These are phyloP conservation scores for Cucumis variabilis DNA, from an alignment of 331 rosid species.

Conservation along the genomic window DNA sequence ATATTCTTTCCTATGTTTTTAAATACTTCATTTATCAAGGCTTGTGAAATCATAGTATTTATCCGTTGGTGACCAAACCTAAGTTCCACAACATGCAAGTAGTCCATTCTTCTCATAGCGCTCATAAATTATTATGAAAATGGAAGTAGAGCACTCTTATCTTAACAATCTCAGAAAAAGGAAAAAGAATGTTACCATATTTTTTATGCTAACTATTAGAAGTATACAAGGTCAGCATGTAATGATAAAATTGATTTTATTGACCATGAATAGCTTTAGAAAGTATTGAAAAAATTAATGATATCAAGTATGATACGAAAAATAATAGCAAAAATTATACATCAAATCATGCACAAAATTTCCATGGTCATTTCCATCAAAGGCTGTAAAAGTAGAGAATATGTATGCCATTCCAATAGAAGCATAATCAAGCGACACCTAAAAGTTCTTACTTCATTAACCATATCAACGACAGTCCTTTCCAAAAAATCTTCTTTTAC, in stretches of 20 bases:
- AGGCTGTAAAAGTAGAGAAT: not conserved
- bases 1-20: no score
- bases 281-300: not conserved
- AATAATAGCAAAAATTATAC: not conserved
- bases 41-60: no score
- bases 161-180: not conserved
- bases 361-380: not conserved
- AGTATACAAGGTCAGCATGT: not conserved
- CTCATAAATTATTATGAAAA: not conserved
- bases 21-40: no score
- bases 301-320: not conserved
- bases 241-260: not conserved
- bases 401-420: not conserved
- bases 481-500: constrained; percentile 74
- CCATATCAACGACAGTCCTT: constrained; percentile 72
- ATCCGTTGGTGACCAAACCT: no score
- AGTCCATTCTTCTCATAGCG: not conserved
- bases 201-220: not conserved
- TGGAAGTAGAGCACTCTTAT: not conserved
- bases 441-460: constrained; percentile 75
- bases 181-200: not conserved
- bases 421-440: not conserved
- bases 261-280: not conserved
- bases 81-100: no score
- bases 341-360: not conserved